Evolutionary conservation across 2,329 filamentous ascomycete genomes (phyloP), one percentile per base, ranked within the genome.

Genomic region (Epichloe typhina): DNA sequence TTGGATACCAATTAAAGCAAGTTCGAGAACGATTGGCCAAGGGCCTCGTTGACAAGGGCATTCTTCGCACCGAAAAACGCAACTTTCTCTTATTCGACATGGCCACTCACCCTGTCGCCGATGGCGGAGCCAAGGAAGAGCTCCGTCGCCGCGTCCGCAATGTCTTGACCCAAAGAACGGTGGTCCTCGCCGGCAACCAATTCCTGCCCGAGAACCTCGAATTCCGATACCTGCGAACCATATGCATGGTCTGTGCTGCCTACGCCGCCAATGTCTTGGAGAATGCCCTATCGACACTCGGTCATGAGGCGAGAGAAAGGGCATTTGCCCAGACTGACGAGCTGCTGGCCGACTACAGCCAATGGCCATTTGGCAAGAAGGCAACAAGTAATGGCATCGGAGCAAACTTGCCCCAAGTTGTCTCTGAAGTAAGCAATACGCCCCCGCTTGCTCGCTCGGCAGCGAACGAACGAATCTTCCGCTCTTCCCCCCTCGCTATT

Each of bases 61-160:
- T 98, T 66, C 80, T 98, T 52, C 88, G 93, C 61, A 98, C 93
- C 54, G 93, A 98, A 71, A 98, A 98, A 76, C 88, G 89, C 71
- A 98, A 98, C 75, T 98, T 98, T 74, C 80, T 98, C 57, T 86
- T 98, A 57, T 98, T 98, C 75, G 93, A 98, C 72, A 98, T 98
- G 93, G 93, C 93, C 52, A 98, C 93, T 57, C 93, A 98, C 68
- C 93, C 93, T 41, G 90, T 98, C 52, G 91, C 89, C 56, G 93
- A 98, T 63, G 86, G 89, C 57, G 91, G 88, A 62, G 93, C 93
- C 62, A 98, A 98, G 74, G 93, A 97, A 64, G 93, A 98, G 72
- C 93, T 98, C 62, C 82, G 93, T 61, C 83, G 87, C 65, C 85
- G 93, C 61, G 91, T 97, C 57, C 84, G 91, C 65, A 95, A 87